phyloP scores from a whole-genome alignment of 495 filamentous ascomycete species.

The Penicillium turbatum region DNA sequence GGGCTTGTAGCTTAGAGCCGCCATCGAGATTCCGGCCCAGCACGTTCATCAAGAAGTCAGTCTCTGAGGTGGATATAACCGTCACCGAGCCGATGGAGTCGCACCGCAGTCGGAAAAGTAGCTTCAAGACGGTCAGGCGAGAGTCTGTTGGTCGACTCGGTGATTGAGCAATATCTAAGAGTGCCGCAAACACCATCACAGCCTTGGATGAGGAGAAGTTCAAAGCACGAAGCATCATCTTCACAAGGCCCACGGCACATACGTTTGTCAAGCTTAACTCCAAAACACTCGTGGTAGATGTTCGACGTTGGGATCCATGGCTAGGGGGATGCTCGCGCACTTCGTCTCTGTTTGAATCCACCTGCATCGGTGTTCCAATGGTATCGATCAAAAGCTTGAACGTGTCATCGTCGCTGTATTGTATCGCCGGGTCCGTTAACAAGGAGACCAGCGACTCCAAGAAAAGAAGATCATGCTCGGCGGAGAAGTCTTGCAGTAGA shows the following conservation, averaged over 20 bases:
- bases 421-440: conserved; percentile 34
- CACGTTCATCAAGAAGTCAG: conserved; percentile 63
- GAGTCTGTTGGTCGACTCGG: conserved; percentile 53
- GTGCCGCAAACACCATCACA: conserved; percentile 35
- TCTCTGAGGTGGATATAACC: conserved; percentile 60
- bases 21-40: conserved; percentile 61
- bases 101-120: conserved; percentile 79
- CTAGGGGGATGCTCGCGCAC: conserved; percentile 15
- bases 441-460: conserved; percentile 47
- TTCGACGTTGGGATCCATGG: conserved; percentile 26
- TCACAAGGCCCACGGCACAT: conserved; percentile 42
- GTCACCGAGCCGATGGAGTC: conserved; percentile 71
- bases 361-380: conserved; percentile 36
- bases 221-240: conserved; percentile 42
- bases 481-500: conserved; percentile 41
- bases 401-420: conserved; percentile 25
- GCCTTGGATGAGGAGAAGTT: conserved; percentile 39
- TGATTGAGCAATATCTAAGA: conserved; percentile 39
- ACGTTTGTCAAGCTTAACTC: conserved; percentile 42
- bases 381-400: conserved; percentile 37
- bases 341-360: conserved; percentile 30
- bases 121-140: conserved; percentile 73
- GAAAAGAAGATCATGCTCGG: conserved; percentile 47
- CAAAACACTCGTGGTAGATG: conserved; percentile 30
- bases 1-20: conserved; percentile 23